Base-by-base conservation (phyloP, 176 grass and related monocot genomes). In the Themeda triandra region DNA sequence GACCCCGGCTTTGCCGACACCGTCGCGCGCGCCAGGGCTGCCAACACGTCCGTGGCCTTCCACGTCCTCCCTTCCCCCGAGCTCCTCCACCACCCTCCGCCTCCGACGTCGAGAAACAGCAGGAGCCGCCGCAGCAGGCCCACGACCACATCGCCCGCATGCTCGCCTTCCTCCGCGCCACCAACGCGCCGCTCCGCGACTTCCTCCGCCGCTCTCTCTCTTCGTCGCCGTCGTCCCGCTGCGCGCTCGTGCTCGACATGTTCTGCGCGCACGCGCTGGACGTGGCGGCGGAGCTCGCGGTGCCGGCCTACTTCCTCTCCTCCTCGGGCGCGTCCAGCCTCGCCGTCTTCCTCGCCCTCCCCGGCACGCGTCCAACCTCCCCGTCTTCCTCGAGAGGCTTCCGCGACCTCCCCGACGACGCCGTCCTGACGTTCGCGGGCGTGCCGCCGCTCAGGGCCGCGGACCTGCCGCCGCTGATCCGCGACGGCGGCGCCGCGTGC, bases 281-380 rank as follows among this genome's bases (percentile, higher is more conserved):
- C 10, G 78, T 77, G 39, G 88, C 88, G 30, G 48, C 78, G 29
- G 70, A 85, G 60, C 78, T 86, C 13, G 53, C 31, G 13, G 0
- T 90, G 11, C 83, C 88, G 6, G 65, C 63, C 15, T 86, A 78
- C 72, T 29, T 71, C 39, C 59, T 82, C 88, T 86, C 54, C 72
- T 2, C 88, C 8, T 44, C 83, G 6, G 53, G 88, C 53, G 83
- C 78, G 4, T 13, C 72, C 63, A 42, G 35, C 17, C 88, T 90
- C 40, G 72, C 72, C 41, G 1, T 53, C 9, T 82, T 82, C 54
- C 71, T 90, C 40, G 18, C 51, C 10, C 63, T 90, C 1, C 88
- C 83, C 10, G 25, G 8, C 4, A 8, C 10, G 2, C 49, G 67
- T 21, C 63, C 15, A 2, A 35, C 18, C n/a, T n/a, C n/a, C n/a